Conservation (phyloP, 805 yeast genomes). For the Monosporozyma siamensis region DNA sequence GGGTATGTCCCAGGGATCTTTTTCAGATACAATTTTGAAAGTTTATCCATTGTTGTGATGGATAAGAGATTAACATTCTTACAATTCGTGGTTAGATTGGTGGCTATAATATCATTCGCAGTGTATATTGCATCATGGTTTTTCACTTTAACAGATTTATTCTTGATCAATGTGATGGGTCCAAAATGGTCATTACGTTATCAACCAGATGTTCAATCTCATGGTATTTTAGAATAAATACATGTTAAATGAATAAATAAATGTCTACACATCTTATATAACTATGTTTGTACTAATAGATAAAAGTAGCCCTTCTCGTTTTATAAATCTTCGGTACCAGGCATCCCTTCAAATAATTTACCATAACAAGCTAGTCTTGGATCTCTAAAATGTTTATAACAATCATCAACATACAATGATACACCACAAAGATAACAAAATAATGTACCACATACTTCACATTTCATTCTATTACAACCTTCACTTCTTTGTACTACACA, state of each 20-base stretch:
- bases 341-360: slow-evolving; percentile 44
- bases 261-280: not conserved
- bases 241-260: not conserved
- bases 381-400: slow-evolving; percentile 45
- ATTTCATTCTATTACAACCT: slow-evolving; percentile 59
- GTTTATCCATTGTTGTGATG: slow-evolving; percentile 57
- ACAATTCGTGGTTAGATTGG: slow-evolving; percentile 67
- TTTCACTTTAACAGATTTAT: slow-evolving; percentile 47
- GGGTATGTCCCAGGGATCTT: slow-evolving; percentile 62
- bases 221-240: slow-evolving; percentile 20
- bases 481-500: slow-evolving; percentile 44
- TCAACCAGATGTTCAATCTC: slow-evolving; percentile 21
- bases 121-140: slow-evolving; percentile 60
- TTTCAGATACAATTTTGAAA: slow-evolving; percentile 82
- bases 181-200: slow-evolving; percentile 38
- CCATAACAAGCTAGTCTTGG: slow-evolving; percentile 38
- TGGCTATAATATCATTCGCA: slow-evolving; percentile 78
- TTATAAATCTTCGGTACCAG: slow-evolving; percentile 21
- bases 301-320: too few species aligned
- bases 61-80: slow-evolving; percentile 71
- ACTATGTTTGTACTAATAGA: too few species aligned
- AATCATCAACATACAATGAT: slow-evolving; percentile 32
- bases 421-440: slow-evolving; percentile 52
- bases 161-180: slow-evolving; percentile 47
- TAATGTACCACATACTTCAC: slow-evolving; percentile 37